phyloP scores from a whole-genome alignment of 176 grass and related monocot species.

The Bothriochloa decipiens region DNA sequence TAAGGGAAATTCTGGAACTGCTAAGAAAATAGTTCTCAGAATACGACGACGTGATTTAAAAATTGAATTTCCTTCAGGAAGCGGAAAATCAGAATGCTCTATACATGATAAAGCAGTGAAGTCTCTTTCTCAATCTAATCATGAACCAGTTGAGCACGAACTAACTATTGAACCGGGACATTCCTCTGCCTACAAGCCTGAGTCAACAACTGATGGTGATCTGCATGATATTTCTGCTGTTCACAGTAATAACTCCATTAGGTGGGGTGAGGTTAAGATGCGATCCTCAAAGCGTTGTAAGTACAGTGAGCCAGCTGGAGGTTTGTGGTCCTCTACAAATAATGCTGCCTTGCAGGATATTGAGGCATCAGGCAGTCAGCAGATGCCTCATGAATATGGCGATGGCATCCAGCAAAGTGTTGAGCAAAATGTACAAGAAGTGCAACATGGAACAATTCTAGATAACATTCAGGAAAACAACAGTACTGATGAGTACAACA shows the following conservation, averaged over 20 bases:
- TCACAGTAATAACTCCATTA: slow-evolving; percentile 57
- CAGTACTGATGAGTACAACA: slow-evolving; percentile 1
- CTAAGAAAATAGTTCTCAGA: slow-evolving; percentile 75
- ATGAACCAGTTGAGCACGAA: slow-evolving; percentile 36
- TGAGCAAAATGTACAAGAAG: slow-evolving; percentile 38
- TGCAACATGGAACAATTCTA: slow-evolving; percentile 36
- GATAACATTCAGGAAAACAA: slow-evolving; percentile 47
- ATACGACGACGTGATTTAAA: slow-evolving; percentile 63
- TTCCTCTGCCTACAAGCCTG: slow-evolving; percentile 52
- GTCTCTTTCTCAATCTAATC: slow-evolving; percentile 36
- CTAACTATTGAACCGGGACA: slow-evolving; percentile 35
- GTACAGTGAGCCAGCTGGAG: slow-evolving; percentile 44
- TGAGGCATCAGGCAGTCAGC: slow-evolving; percentile 29
- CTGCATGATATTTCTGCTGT: slow-evolving; percentile 40
- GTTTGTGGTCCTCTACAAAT: slow-evolving; percentile 42
- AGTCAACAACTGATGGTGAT: slow-evolving; percentile 42
- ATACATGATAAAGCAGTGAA: slow-evolving; percentile 43
- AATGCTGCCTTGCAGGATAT: slow-evolving; percentile 38
- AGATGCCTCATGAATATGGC: slow-evolving; percentile 41
- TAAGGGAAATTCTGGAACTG: slow-evolving; percentile 49
- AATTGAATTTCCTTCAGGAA: slow-evolving; percentile 54
- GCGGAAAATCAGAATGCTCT: slow-evolving; percentile 45
- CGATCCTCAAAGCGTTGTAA: slow-evolving; percentile 75
- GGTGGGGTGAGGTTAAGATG: slow-evolving; percentile 96
- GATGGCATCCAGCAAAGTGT: slow-evolving; percentile 27